Base-by-base conservation (phyloP, 345 rosid genomes). In the Rubroshorea leprosula region DNA sequence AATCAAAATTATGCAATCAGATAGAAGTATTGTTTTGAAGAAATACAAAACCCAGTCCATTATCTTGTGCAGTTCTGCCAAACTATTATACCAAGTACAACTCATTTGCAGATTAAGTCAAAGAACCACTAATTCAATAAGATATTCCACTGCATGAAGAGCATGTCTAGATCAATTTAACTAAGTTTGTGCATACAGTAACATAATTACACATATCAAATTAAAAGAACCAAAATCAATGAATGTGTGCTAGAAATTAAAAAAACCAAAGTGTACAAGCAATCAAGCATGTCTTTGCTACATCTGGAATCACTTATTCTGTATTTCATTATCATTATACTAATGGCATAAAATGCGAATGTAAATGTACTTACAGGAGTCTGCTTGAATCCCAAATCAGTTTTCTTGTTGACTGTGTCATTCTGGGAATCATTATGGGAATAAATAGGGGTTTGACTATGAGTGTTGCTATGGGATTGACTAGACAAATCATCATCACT, bases 341-440 rank as follows among this genome's bases (percentile, higher is more conserved):
- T 1, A 31, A 5, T 10, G 43, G 18, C 19, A 8, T 47, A 23
- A 15, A 50, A 35, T 55, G 35, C 5, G 20, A 31, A 49, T 18
- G 47, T n/a, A n/a, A 39, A 21, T 6, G 43, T 41, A 69, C 78
- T 83, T 59, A 79, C 81, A 57, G 69, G 55, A 57, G 57, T 48
- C 49, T 54, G 69, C 69, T 69, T 67, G 51, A 72, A 64, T 27
- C 39, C 59, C 18, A 44, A 39, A 53, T 52, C 65, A 39, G 25
- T 51, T 56, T 13, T 67, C 62, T 44, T 64, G 10, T 38, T 26
- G 62, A 49, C 55, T 58, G 63, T 3, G 26, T 60, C 60, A 16
- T 55, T 49, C 16, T 38, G 49, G 60, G 71, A 20, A 57, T 27
- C 49, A 16, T 22, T 23, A 12, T 62, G 43, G 35, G 49, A 27